Base-by-base conservation (phyloP, 1,284 basidiomycete species). In the Malassezia brasiliensis region DNA sequence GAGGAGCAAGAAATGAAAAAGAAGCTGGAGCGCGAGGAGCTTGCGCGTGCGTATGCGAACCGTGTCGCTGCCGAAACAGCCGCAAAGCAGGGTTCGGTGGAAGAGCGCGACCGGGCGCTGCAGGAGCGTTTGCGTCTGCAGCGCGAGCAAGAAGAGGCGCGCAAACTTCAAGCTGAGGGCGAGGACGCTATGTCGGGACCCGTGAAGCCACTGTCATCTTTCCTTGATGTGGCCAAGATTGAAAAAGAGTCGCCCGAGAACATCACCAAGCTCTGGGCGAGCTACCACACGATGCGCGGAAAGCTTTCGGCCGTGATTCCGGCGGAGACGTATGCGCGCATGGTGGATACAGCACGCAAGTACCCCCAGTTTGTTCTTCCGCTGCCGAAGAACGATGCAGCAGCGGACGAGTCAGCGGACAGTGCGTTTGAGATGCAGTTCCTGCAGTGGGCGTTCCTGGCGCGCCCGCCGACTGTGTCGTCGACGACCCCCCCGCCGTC, bases 331-430 rank as follows among this genome's bases (percentile, higher is more conserved):
- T 74, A 74, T 48, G 47, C 44, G 42, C 52, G 58, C 19, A 63
- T 74, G 63, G 35, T 69, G 8, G 53, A 53, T 15, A 64, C 53
- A 12, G 68, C 64, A 12, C 55, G 57, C 15, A 53, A 50, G 10
- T 73, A 64, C 32, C 70, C 67, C 11, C 69, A 70, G 46, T 74
- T 74, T 50, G 67, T 74, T 10, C 53, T 74, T 6, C 72, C 72
- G 2, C 55, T 74, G 4, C 67, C 69, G 1, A 53, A 62, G 22
- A 61, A 63, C 25, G 57, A 63, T n/a, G 57, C 53, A 10, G 58
- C 59, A 14, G 54, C 55, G 2, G 44, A 42, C 12, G 32, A 30
- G 9, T 41, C 44, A 17, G 52, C 28, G 47, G 56, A 69, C 28
- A 47, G 62, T 36, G 71, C 67, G 5, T 72, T 65, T 40, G 72